These are phyloP conservation scores for Hibiscus mutabilis DNA, from an alignment of 345 rosid genomes.

Conservation along the genomic window DNA sequence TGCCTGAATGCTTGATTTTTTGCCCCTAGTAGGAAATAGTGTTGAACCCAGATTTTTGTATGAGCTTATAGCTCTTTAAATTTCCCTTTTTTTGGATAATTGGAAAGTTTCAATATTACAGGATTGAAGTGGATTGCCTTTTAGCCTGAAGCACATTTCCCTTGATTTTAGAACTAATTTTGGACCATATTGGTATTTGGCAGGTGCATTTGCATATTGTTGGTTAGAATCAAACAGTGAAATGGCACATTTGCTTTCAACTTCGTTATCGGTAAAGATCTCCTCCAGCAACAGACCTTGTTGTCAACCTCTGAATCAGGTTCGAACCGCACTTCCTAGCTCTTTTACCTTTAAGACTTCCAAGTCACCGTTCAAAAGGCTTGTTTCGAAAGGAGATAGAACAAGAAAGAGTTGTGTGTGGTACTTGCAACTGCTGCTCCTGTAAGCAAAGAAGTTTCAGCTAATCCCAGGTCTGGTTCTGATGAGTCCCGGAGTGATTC, in stretches of 20 bases:
- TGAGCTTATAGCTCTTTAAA: neutral
- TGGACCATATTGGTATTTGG: slow-evolving; percentile 14
- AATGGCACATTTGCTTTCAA: slow-evolving; percentile 66
- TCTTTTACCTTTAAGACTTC: slow-evolving; percentile 30
- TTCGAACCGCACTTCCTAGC: slow-evolving; percentile 18
- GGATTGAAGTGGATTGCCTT: neutral
- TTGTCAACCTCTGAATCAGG: slow-evolving; percentile 21
- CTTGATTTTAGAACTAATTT: neutral
- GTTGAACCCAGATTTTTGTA: slow-evolving; percentile 1
- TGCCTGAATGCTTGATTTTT: neutral
- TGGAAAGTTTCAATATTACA: neutral
- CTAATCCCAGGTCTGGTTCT: slow-evolving; percentile 33
- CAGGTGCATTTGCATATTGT: slow-evolving; percentile 38
- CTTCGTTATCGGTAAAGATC: slow-evolving; percentile 48
- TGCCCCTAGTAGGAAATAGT: neutral
- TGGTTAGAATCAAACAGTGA: slow-evolving; percentile 15
- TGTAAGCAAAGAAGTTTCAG: slow-evolving; percentile 45
- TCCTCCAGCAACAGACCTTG: slow-evolving; percentile 27
- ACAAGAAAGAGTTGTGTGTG: slow-evolving; percentile 19
- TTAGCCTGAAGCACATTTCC: neutral
- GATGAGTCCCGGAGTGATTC: slow-evolving; percentile 26
- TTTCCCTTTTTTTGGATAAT: neutral
- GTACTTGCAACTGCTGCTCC: slow-evolving; percentile 43
- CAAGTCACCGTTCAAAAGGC: slow-evolving; percentile 24
- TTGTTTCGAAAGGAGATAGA: slow-evolving; percentile 28